Evolutionary conservation across 306 rosid genomes (phyloP), one percentile per base, ranked within the genome.

Genomic region (Dalbergia oliveri): DNA sequence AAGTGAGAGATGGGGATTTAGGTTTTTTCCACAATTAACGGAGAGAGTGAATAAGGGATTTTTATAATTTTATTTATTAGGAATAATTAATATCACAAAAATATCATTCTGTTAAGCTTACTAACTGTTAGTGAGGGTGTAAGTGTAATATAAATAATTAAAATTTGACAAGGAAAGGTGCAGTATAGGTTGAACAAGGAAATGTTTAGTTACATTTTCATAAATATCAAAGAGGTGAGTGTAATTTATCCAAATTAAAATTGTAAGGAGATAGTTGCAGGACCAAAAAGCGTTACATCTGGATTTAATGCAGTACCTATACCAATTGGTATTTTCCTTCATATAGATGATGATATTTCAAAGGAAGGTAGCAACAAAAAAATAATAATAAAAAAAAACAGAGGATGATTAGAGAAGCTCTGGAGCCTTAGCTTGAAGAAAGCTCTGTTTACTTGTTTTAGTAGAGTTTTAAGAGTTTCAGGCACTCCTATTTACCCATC

Each of bases 381-480:
- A 4, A 53, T 21, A 1, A 21, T 21, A 1, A 26, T 1, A 26
- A 56, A n/a, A 18, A 56, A 56, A 13, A 45, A n/a, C 45, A 33
- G 21, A 49, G 13, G 68, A 59, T 71, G 56, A 68, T 13, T 14
- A 61, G 54, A 67, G 43, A 73, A 81, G 59, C 64, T 43, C 59
- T 58, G 64, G 74, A 13, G 34, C n/a, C 37, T 26, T 43, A 50
- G 4, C 26, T 54, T 7, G 47, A 45, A 66, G 72, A 54, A 73
- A 62, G 44, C 8, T 58, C 15, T 57, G 58, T 47, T 71, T 37
- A n/a, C 75, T 44, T 73, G 35, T 73, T 77, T 51, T 43, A 62
- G 59, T 8, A 57, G 72, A 73, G 39, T 73, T 78, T 53, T 33
- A 81, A 35, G 53, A 60, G 59, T 44, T 63, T 53, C 26, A 61